Conservation (phyloP, 495 filamentous ascomycete species). For the Penicillium paxilli region DNA sequence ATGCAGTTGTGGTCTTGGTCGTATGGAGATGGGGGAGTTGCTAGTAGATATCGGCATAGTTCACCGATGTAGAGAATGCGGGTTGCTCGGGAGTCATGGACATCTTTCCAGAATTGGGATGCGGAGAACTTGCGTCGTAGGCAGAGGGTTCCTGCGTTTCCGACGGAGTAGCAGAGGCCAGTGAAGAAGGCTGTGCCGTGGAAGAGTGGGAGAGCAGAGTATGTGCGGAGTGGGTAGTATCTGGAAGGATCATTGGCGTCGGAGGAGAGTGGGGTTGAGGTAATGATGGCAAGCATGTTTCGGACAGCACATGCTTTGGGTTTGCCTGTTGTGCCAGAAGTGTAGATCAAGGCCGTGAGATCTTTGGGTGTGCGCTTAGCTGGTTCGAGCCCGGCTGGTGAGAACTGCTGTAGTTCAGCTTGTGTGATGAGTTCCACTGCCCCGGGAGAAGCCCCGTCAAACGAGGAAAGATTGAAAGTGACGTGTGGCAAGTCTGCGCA, state of each 20-base stretch:
- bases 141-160: constrained; percentile 44
- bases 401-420: constrained; percentile 41
- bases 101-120: constrained; percentile 83
- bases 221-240: constrained; percentile 66
- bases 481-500: constrained; percentile 39
- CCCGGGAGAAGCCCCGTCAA: constrained; percentile 55
- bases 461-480: constrained; percentile 41
- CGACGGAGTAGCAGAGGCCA: constrained; percentile 49
- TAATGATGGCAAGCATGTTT: constrained; percentile 52
- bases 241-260: constrained; percentile 38
- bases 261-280: constrained; percentile 37
- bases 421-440: constrained; percentile 47
- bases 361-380: constrained; percentile 47
- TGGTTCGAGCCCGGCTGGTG: constrained; percentile 26
- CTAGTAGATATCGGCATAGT: constrained; percentile 84
- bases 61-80: constrained; percentile 94
- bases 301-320: constrained; percentile 85
- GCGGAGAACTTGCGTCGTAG: constrained; percentile 76
- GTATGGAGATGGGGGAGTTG: constrained; percentile 68
- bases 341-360: constrained; percentile 76
- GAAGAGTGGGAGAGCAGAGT: constrained; percentile 91
- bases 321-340: constrained; percentile 84
- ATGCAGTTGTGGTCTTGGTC: constrained; percentile 75
- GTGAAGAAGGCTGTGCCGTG: constrained; percentile 78
- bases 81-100: constrained; percentile 72